Evolutionary conservation across 176 grass and related monocot species (phyloP), one percentile per base, ranked within the genome.

Genomic region (Themeda triandra): DNA sequence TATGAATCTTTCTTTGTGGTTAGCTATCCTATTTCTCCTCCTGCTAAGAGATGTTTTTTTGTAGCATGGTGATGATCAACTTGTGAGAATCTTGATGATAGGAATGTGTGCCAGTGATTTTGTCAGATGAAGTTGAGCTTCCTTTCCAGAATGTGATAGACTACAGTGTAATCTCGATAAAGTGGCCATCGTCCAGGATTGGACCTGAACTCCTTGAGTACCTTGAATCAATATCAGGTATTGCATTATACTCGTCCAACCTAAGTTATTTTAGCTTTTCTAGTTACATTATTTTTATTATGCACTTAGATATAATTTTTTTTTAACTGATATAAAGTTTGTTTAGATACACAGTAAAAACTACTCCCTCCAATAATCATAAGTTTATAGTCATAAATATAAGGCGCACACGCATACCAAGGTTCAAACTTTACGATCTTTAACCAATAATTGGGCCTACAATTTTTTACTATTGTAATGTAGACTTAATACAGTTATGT

Each of bases 1-100:
- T 96, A 90, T 30, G 91, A 95, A 66, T 89, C 93, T 36, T 98
- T 91, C 76, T 98, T 98, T 82, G 93, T 98, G 96, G 96, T 92
- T 44, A 88, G 90, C 58, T 44, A 39, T 73, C 71, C 82, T 40
- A 23, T 56, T 70, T 30, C 82, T 84, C 80, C 44, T 77, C 9
- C 79, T 89, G 41, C 21, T 56, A n/a, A 12, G 28, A n/a, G 5
- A 80, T 2, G n/a, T 53, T 88, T 75, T 46, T 21, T 19, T 12
- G 14, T 63, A 40, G 46, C 24, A 74, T 81, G 24, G 8, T 46
- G 35, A 82, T 59, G 15, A 6, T 71, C 24, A 75, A 37, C 60
- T 13, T 90, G 42, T 76, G 58, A 86, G 58, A n/a, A 69, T 75
- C 59, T 97, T 74, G 77, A 80, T 69, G 30, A 75, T 84, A 98